Conservation (phyloP, 169 alveolate genomes). For the Plasmodium blacklocki region DNA sequence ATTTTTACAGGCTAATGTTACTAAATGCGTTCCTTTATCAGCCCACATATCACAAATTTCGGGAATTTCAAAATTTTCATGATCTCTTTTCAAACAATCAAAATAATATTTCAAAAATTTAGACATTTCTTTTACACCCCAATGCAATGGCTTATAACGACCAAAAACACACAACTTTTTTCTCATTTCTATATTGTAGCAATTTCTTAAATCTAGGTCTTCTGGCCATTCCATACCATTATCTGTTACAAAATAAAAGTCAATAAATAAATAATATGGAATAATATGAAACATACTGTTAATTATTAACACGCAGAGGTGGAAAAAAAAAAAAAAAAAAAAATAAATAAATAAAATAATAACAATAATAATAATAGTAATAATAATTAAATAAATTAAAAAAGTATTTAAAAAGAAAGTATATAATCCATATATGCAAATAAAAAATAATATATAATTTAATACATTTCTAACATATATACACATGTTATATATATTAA, state of each 20-base stretch:
- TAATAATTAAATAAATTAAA: too few species aligned
- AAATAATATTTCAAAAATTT: slow-evolving; percentile 39
- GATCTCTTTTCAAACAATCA: slow-evolving; percentile 49
- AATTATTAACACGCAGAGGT: background rate
- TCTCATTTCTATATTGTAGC: slow-evolving; percentile 37
- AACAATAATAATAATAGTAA: background rate
- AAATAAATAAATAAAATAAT: background rate
- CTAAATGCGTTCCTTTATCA: slow-evolving; percentile 69
- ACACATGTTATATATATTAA: too few species aligned
- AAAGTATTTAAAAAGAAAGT: too few species aligned
- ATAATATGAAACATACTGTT: background rate
- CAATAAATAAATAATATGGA: background rate
- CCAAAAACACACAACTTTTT: slow-evolving; percentile 56
- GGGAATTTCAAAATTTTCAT: slow-evolving; percentile 58
- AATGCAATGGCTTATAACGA: slow-evolving; percentile 57
- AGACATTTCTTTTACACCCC: slow-evolving; percentile 65
- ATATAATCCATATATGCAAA: too few species aligned
- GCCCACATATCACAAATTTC: slow-evolving; percentile 72
- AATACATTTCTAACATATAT: too few species aligned
- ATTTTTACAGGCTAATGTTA: slow-evolving; percentile 65
- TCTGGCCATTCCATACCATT: slow-evolving; percentile 68
- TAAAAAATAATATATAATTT: too few species aligned
- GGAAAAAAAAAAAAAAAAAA: background rate
- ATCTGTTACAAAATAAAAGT: background rate
- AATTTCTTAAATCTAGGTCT: slow-evolving; percentile 34